Base-by-base conservation (phyloP, 139 green algal genomes). In the Diplosphaera chodatii region DNA sequence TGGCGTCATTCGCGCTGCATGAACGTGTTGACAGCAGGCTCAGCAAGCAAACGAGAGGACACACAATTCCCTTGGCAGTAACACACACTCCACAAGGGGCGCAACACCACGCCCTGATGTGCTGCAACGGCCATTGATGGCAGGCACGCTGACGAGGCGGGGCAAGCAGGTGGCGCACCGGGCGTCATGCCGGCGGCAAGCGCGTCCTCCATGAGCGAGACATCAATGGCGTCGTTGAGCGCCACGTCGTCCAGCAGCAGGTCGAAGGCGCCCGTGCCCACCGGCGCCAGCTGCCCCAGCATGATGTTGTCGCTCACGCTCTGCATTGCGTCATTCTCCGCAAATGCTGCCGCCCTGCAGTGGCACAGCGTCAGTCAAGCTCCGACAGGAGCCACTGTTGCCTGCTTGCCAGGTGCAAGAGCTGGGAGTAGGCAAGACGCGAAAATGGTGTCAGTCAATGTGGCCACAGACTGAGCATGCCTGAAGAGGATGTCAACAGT, bases 271-370 rank as follows among this genome's bases (percentile, higher is more conserved):
- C 96, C 92, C 4, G 93, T 97, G 75, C 93, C 92, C 66, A 96
- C 70, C 3, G 91, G 92, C 74, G 87, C 92, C 74, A 96, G 78
- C 81, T 96, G 91, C 32, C 96, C 96, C 71, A 99, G 84, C 85
- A 99, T 96, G 84, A 99, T 97, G 85, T 98, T 97, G 78, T 97
- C 92, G 5, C 81, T 91, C 55, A 99, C 91, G 41, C 96, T 93
- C 62, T 72, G 71, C 82, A 97, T 86, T 25, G 55, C 28, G 81
- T 97, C 92, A 1, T 66, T 74, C 85, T 97, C 92, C 4, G 78
- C 78, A 78, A 85, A 93, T 23, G 77, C 82, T 1, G 86, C 84
- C 5, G 91, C 93, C 56, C 93, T 79, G 74, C 63, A 74, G 22
- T 30, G 55, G 55, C 15, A 99, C 97, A 84, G 97, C 97, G 77